Evolutionary conservation across 2,329 filamentous ascomycete species (phyloP), one percentile per base, ranked within the genome.

Genomic region (Esteya vermicola): DNA sequence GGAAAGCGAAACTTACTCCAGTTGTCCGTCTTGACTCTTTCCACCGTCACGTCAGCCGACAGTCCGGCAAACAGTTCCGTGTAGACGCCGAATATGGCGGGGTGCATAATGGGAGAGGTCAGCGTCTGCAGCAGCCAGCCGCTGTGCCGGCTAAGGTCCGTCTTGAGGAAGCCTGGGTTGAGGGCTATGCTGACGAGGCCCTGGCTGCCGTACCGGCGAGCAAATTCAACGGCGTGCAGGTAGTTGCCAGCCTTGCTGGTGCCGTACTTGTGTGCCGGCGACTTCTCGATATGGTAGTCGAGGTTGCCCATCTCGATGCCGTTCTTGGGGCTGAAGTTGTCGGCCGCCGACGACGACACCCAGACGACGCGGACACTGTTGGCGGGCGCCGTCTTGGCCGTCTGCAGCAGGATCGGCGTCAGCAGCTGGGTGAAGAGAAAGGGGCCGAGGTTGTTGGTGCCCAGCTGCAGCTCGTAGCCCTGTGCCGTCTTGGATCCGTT

Each of bases 21-120:
- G 7, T 28, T n/a, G 26, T 34, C 31, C 18, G 18, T 33, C 18
- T 34, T 38, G 12, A 22, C 16, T 1, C 31, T 57, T 26, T 61
- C 60, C 1, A 57, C 30, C 0, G 57, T 64, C 4, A 70, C 52
- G 0, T 67, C 57, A 0, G 60, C 58, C 0, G 64, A 64, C 30
- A 67, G 52, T 0, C 57, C 66, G 1, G 65, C 59, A 43, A 60
- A 72, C 1, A 72, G 47, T 43, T 65, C 58, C 0, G 67, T 67
- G 47, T 68, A 70, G 0, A 64, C 66, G 0, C 67, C 68, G 22
- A 58, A 51, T 10, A 58, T 41, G 0, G 51, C 16, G 0, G 57
- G 52, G 39, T 56, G 50, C 2, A 56, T 38, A 6, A 51, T 47
- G 4, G 44, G 39, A 6, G 43, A 46, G 2, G 53, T 42, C 1